phyloP scores from a whole-genome alignment of 2,329 filamentous ascomycete genomes.

The Clonostachys byssicola region DNA sequence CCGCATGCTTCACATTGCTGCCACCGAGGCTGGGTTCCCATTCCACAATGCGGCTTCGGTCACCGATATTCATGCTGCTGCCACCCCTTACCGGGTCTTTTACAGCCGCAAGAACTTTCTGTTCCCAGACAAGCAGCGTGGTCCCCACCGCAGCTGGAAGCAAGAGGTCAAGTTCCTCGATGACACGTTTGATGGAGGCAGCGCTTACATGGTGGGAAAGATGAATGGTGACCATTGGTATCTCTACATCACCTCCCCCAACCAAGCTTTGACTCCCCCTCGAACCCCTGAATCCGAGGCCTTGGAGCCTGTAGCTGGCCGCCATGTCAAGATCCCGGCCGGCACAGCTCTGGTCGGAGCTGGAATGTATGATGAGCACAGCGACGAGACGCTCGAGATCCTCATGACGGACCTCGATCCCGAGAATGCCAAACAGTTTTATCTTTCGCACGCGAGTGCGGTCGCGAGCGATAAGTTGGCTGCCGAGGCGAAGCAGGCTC shows the following conservation, averaged over 20 bases:
- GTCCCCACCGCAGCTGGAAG: conserved; percentile 95
- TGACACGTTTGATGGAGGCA: conserved; percentile 85
- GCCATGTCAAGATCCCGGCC: conserved; percentile 50
- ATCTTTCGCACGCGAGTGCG: conserved; percentile 72
- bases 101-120: conserved; percentile 99
- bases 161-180: conserved; percentile 93
- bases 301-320: conserved; percentile 7
- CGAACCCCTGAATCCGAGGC: conserved; percentile 62
- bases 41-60: conserved; percentile 65
- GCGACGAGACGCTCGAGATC: conserved; percentile 75
- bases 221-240: conserved; percentile 99
- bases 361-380: conserved; percentile 24
- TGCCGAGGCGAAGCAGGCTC: conserved; percentile 60
- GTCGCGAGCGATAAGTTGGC: conserved; percentile 80
- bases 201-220: conserved; percentile 99
- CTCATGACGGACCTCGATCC: conserved; percentile 69
- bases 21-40: conserved; percentile 83
- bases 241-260: conserved; percentile 89
- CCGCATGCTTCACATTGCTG: conserved; percentile 88
- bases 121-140: conserved; percentile 89
- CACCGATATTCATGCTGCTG: conserved; percentile 67
- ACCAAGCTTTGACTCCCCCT: conserved; percentile 75
- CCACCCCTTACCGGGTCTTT: conserved; percentile 91
- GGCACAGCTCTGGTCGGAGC: conserved; percentile 29
- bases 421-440: conserved; percentile 68